Base-by-base conservation (phyloP, 1,284 basidiomycete genomes). In the Leccinum idahoense region DNA sequence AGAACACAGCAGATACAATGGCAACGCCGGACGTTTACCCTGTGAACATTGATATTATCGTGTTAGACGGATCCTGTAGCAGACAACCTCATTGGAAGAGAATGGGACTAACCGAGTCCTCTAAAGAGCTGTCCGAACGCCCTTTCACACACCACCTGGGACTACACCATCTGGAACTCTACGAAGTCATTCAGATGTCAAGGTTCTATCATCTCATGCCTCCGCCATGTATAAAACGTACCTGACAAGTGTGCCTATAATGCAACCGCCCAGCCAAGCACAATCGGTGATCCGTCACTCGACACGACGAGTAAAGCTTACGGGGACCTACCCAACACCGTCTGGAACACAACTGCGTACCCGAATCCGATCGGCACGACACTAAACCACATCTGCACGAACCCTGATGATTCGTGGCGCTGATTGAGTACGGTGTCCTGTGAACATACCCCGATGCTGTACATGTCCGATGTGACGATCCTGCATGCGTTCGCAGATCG, bases 291-390 rank as follows among this genome's bases (percentile, higher is more conserved):
- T 51, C 20, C 49, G 20, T 23, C 49, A 29, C 6, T 29, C 14
- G 15, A 55, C 53, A 55, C 14, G 26, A 55, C 26, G 8, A 55
- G 29, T n/a, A 10, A 54, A 41, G 14, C 39, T 41, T 26, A 4
- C 6, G 14, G 2, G 12, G 37, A 56, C 68, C 5, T 60, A 70
- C 69, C 62, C 49, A 72, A 23, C 29, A 69, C 58, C 14, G 70
- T 69, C 60, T 67, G 64, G 44, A 69, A 63, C 15, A 69, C 69
- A 1, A 69, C 62, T 4, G 67, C 70, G 2, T 67, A 67, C 29
- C 68, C 69, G 37, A 70, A 72, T 1, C 69, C 70, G 1, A 70
- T 60, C 1, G 70, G 69, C 0, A 64, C 60, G n/a, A 72, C 62
- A 3, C 69, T 68, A 2, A 70, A 29, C 68, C 69, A 70, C 29